Base-by-base conservation (phyloP, 2,329 filamentous ascomycete genomes). In the Didymella segeticola region DNA sequence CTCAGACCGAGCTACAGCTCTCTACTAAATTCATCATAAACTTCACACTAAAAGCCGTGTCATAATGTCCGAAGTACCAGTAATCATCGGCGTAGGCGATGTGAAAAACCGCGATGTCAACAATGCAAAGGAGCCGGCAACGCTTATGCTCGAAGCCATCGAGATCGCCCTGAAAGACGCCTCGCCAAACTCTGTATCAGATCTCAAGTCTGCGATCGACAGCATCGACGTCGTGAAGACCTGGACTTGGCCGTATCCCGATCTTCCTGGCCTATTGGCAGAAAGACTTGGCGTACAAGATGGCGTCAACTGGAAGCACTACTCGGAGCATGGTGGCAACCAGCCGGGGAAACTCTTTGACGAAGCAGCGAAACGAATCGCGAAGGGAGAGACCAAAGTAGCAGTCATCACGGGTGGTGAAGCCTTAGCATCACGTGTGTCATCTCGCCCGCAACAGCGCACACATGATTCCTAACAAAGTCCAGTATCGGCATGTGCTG, bases 241-340 rank as follows among this genome's bases (percentile, higher is more conserved):
- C 0, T 89, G 86, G 86, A 87, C 86, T 0, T 88, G 86, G 86
- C 80, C 82, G 0, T 89, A 89, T 64, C 71, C 77, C 1, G 81
- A 89, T 64, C 70, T 88, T 1, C 84, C 86, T 0, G 77, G 76
- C 5, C 71, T 84, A 1, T 66, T 89, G 5, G 76, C 81, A 0
- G 60, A 80, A 31, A 79, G 75, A 30, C 69, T 89, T 2, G 77
- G 75, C 0, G 73, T 84, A 3, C 67, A 77, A 2, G 70, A 82
- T 12, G 68, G 75, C 2, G 75, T 82, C 0, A 74, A 72, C 1
- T 80, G 84, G 61, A 78, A 75, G 41, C 70, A 75, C 22, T 80
- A 83, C 53, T 84, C 80, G 20, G 80, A 82, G 2, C 85, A 89
- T 74, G 86, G 85, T 0, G 87, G 87, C 0, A 84, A 89, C 59